Evolutionary conservation across 139 green algal genomes (phyloP).

Genomic region (Tetratostichococcus sp.): DNA sequence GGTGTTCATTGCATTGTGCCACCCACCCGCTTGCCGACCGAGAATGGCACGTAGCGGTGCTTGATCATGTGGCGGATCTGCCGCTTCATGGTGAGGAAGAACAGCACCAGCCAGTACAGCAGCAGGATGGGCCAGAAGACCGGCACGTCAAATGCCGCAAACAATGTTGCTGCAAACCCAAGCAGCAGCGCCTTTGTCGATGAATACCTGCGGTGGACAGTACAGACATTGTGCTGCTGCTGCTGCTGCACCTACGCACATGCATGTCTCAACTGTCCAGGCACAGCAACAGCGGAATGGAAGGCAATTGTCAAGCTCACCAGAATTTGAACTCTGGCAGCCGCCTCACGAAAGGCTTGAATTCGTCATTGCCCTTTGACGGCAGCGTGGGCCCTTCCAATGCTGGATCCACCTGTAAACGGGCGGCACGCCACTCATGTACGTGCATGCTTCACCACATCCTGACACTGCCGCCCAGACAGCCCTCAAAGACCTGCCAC

Average conservation of each 20-base stretch:
- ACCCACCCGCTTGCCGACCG: constrained; percentile 63
- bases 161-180: constrained; percentile 89
- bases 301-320: constrained; percentile 46
- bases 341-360: constrained; percentile 92
- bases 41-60: constrained; percentile 89
- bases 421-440: not conserved
- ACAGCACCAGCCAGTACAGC: constrained; percentile 94
- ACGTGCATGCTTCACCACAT: not conserved
- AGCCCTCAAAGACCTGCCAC: no score
- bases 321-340: constrained; percentile 99
- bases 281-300: no score
- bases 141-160: constrained; percentile 92
- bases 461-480: no score
- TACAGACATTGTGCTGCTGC: not conserved
- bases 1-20: not conserved
- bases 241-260: no score
- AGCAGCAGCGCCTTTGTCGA: constrained; percentile 77
- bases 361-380: constrained; percentile 89
- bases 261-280: no score
- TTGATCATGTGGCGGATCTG: constrained; percentile 99
- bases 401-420: constrained; percentile 77
- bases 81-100: constrained; percentile 96
- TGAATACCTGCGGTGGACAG: constrained; percentile 57
- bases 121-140: constrained; percentile 99
- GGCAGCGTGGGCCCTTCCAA: constrained; percentile 86